Evolutionary conservation across 495 filamentous ascomycete species (phyloP).

Genomic region (Penicillium bialowiezense): DNA sequence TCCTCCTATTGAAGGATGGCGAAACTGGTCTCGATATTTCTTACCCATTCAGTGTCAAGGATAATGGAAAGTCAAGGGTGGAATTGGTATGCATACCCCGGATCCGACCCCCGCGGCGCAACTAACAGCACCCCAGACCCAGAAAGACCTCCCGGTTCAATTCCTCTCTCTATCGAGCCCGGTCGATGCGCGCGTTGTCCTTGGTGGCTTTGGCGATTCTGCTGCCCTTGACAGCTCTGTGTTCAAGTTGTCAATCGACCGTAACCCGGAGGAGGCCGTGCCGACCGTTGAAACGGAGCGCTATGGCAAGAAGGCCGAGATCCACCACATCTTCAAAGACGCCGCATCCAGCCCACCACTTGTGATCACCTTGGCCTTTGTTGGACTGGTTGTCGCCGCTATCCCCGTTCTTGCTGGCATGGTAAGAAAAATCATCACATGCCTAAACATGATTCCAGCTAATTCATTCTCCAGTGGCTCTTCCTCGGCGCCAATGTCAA

Average conservation of each 20-base stretch:
- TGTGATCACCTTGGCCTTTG: constrained; percentile 76
- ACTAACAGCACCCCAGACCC: constrained; percentile 52
- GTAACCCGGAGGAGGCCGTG: constrained; percentile 60
- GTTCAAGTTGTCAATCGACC: constrained; percentile 63
- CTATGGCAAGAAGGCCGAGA: constrained; percentile 79
- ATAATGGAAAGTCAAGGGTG: constrained; percentile 78
- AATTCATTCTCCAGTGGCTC: constrained; percentile 57
- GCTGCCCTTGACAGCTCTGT: constrained; percentile 59
- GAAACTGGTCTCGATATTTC: constrained; percentile 81
- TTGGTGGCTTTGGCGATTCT: constrained; percentile 82
- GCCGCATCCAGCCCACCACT: constrained; percentile 80
- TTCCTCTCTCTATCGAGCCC: constrained; percentile 65
- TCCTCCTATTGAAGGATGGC: constrained; percentile 75
- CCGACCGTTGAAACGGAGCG: constrained; percentile 59
- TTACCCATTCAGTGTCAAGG: constrained; percentile 80
- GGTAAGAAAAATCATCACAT: constrained; percentile 48
- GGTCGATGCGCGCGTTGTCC: constrained; percentile 72
- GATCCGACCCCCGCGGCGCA: background rate
- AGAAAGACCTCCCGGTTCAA: constrained; percentile 86
- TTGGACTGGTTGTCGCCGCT: constrained; percentile 64
- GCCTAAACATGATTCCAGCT: constrained; percentile 3
- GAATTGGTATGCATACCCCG: constrained; percentile 66
- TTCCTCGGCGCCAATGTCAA: constrained; percentile 80
- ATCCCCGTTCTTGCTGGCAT: constrained; percentile 67
- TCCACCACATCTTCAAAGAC: constrained; percentile 85